Evolutionary conservation across 805 yeast genomes (phyloP), one percentile per base, ranked within the genome.

Genomic region (Cyberlindnera nakhonratchasimensis): DNA sequence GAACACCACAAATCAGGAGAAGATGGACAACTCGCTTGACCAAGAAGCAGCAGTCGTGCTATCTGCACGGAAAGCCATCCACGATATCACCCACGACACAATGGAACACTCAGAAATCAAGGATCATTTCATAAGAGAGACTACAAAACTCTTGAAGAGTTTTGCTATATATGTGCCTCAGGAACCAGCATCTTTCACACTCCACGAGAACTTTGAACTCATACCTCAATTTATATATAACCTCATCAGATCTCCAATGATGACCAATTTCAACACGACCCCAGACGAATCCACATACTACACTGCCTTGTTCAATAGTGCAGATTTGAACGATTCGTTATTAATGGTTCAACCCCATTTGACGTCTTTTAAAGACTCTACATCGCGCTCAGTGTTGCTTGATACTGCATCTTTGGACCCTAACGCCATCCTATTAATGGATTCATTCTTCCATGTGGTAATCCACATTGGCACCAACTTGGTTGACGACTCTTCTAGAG

Each of bases 251-350:
- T 86, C 96, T 3, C 97, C 90, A 67, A 87, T 93, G 64, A 71
- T 91, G 65, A 90, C 86, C 61, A 95, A 88, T 34, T 91, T 91
- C 73, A 91, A 91, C 67, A 88, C 87, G 63, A 90, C 98, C 10
- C 98, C 98, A 2, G 99, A 91, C 69, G 99, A 91, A 70, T 87
- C 96, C 34, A 95, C 96, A 26, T 91, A 86, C 65, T 87, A 89
- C 66, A 79, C 96, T 56, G 96, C 89, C 61, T 79, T 87, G 13
- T 77, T 91, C 61, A 74, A 81, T 61, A 79, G 90, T 50, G 95
- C 89, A 58, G 95, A 88, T 60, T 80, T 87, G 30, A 80, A 83
- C 52, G 91, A 90, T 67, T 85, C 96, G n/a, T 70, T 93, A 59
- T 82, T 88, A 48, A 90, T 91, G 96, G 88, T 93, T 51, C 97